Conservation (phyloP, 2,329 filamentous ascomycete species). For the Colletotrichum sp. region DNA sequence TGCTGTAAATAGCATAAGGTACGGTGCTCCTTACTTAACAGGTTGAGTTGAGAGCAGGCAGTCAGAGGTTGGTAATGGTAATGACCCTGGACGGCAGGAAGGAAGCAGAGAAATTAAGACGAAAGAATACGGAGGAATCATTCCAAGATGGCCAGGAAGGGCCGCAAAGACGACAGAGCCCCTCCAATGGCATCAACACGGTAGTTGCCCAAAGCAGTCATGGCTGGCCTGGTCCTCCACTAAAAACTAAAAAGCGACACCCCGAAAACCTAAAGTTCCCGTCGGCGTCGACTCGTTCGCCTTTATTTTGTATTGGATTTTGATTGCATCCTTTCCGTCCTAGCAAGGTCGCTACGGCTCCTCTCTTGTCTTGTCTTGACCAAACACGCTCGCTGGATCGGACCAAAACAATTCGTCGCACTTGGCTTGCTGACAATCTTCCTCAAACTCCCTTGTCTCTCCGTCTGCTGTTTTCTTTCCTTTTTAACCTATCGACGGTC, state of each 20-base stretch:
- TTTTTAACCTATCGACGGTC: not conserved
- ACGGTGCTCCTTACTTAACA: not conserved
- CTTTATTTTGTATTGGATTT: not conserved
- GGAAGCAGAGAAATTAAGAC: not conserved
- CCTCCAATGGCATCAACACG: not conserved
- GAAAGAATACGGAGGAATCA: not conserved
- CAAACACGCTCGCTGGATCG: not conserved
- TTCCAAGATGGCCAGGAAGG: not conserved
- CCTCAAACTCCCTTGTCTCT: not conserved
- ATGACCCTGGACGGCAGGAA: too few species aligned
- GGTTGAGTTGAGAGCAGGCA: not conserved
- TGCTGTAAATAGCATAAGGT: not conserved
- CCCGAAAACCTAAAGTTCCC: conserved; percentile 4
- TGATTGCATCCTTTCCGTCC: conserved; percentile 1
- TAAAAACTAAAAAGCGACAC: not conserved
- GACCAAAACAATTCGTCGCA: not conserved
- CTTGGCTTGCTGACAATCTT: not conserved
- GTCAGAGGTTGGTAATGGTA: not conserved
- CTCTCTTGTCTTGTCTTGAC: not conserved
- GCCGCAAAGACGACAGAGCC: not conserved
- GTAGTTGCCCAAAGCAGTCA: conserved; percentile 5
- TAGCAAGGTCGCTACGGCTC: not conserved
- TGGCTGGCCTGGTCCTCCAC: not conserved
- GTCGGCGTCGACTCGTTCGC: not conserved
- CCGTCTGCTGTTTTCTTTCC: not conserved